A percentile compares a stretch with the other conserved stretches of the same genome.
Evolutionary conservation across 257 asterid species (phyloP).

Genomic region (Nicotiana otophora): DNA sequence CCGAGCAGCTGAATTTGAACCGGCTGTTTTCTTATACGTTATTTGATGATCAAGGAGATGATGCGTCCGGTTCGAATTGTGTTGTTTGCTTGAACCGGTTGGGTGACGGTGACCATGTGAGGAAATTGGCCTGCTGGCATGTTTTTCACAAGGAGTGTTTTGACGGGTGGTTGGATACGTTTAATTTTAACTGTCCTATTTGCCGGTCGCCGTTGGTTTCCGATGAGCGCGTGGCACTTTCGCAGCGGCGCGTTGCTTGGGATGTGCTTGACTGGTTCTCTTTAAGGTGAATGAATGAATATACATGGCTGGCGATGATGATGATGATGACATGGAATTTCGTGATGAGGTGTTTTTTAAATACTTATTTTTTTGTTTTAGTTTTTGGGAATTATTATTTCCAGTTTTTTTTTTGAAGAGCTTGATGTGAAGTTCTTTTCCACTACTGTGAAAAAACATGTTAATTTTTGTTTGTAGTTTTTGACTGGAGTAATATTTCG

Average conservation of each 20-base stretch:
- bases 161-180: constrained; percentile 80
- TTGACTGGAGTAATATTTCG: background rate
- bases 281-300: constrained; percentile 12
- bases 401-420: constrained; percentile 26
- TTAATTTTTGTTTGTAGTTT: background rate
- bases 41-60: background rate
- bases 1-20: constrained; percentile 66
- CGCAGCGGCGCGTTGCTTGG: constrained; percentile 38
- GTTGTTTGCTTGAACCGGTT: constrained; percentile 62
- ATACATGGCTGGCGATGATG: constrained; percentile 15
- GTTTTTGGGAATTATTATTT: background rate
- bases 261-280: constrained; percentile 42
- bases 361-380: background rate
- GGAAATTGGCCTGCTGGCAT: constrained; percentile 57
- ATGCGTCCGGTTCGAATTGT: constrained; percentile 35
- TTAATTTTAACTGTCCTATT: constrained; percentile 67
- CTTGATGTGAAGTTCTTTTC: constrained; percentile 18
- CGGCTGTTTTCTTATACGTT: constrained; percentile 28
- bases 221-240: constrained; percentile 36
- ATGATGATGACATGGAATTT: background rate
- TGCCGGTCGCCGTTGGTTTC: constrained; percentile 50
- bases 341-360: background rate
- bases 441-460: background rate
- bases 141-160: constrained; percentile 78
- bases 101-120: constrained; percentile 58